A percentile compares a stretch with the other conserved stretches of the same genome.
Evolutionary conservation across 257 asterid species (phyloP).

Genomic region (Penstemon davidsonii): DNA sequence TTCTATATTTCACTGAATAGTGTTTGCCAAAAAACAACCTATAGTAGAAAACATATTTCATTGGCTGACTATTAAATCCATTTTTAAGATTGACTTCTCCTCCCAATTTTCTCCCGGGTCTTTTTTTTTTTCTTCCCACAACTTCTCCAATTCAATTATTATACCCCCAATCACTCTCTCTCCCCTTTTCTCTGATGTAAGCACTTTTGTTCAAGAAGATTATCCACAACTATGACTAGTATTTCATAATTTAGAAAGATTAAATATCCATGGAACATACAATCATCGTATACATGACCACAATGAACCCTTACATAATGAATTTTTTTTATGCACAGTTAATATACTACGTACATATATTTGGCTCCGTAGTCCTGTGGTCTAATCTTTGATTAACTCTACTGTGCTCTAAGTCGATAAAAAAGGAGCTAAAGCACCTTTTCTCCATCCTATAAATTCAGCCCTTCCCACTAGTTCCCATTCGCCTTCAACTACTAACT

Average conservation of each 20-base stretch:
- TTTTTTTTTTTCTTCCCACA: slow-evolving; percentile 22
- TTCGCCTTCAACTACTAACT: slow-evolving; percentile 45
- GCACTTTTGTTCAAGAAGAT: slow-evolving; percentile 29
- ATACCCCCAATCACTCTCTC: slow-evolving; percentile 32
- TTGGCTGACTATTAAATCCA: slow-evolving; percentile 41
- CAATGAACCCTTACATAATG: too few relatives aligned
- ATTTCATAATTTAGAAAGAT: slow-evolving; percentile 21
- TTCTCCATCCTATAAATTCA: slow-evolving; percentile 56
- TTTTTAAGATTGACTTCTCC: slow-evolving; percentile 35
- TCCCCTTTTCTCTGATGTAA: slow-evolving; percentile 30
- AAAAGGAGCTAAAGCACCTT: slow-evolving; percentile 40
- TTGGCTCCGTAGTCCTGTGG: slow-evolving; percentile 40
- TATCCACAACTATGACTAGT: slow-evolving; percentile 33
- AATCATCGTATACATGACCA: too few relatives aligned
- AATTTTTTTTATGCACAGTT: too few relatives aligned
- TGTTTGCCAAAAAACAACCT: slow-evolving; percentile 31
- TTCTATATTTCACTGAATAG: slow-evolving; percentile 35
- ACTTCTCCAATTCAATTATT: slow-evolving; percentile 39
- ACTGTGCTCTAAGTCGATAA: slow-evolving; percentile 41
- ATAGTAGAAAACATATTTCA: slow-evolving; percentile 33
- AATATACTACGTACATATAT: slow-evolving; percentile 13
- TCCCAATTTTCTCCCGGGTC: slow-evolving; percentile 27
- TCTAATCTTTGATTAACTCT: slow-evolving; percentile 48
- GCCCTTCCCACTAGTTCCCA: slow-evolving; percentile 42
- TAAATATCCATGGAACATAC: slow-evolving; percentile 19